Base-by-base conservation (phyloP, 306 rosid genomes). In the Phaseolus lunatus region DNA sequence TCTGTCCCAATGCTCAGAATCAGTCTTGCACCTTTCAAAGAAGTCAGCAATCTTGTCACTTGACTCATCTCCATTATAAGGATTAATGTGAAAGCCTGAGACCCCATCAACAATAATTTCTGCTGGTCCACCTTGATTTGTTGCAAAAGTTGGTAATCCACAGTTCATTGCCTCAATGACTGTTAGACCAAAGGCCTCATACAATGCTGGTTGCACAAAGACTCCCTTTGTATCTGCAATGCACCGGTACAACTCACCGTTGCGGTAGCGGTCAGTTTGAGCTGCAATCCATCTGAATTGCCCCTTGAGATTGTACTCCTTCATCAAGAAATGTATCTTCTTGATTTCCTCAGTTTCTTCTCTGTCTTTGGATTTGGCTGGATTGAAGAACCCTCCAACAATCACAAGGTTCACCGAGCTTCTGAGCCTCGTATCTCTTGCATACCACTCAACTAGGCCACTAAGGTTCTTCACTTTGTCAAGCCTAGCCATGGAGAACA, bases 151-250 rank as follows among this genome's bases (percentile, higher is more conserved):
- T 22, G 98, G 98, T 44, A 94, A 57, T 48, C 98, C 98, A 78
- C 97, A 90, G 89, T 92, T 94, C 97, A 94, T 90, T 26, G 98
- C 98, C 81, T 94, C 98, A 50, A 94, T 89, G 43, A 94, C 98
- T 22, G 98, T 94, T 9, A 94, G 92, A 35, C 98, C 98, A 74
- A 94, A 94, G 5, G 96, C 98, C 72, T 94, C 98, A 41, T 94
- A 92, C 69, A 89, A 41, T 72, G 98, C 97, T 49, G 98, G 98
- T 79, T 94, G 98, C 86, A 94, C 98, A 78, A 94, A 94, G 69
- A 97, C 95, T 65, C 96, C 98, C 78, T 85, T 94, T 53, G 96
- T 76, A 27, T 94, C 98, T 0, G 96, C 92, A 24, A 94, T 88
- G 76, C 73, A 89, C 48, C 98, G 88, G 84, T 94, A 94, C 9